Conservation (phyloP, 768 basidiomycete species). For the Hypholoma fasciculare region DNA sequence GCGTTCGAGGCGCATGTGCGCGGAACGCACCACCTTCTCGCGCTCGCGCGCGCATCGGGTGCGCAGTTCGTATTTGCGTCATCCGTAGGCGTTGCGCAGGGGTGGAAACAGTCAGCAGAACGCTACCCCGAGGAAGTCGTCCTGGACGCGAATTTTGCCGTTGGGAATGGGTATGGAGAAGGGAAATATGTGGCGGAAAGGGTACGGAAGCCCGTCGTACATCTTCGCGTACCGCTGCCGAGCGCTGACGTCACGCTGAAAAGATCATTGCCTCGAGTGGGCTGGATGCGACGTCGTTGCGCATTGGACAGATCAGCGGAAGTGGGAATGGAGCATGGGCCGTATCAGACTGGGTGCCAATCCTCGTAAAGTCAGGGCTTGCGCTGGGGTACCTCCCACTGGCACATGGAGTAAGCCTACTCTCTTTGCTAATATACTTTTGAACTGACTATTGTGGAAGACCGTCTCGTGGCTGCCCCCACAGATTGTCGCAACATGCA, state of each 20-base stretch:
- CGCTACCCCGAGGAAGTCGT: conserved; percentile 28
- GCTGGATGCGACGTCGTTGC: conserved; percentile 23
- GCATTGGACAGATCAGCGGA: conserved; percentile 36
- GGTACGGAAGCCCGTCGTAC: conserved; percentile 13
- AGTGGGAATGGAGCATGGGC: conserved; percentile 33
- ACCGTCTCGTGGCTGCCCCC: conserved; percentile 31
- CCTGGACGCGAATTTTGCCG: conserved; percentile 22
- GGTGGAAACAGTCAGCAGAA: conserved; percentile 23
- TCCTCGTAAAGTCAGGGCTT: conserved; percentile 30
- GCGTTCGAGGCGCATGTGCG: conserved; percentile 41
- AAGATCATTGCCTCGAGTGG: conserved; percentile 29
- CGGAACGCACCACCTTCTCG: conserved; percentile 34
- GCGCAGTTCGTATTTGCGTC: conserved; percentile 38
- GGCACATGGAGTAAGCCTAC: conserved; percentile 21
- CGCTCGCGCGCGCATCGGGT: conserved; percentile 29
- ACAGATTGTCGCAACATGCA: conserved; percentile 18
- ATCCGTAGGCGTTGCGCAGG: conserved; percentile 21
- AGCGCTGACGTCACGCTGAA: neutral
- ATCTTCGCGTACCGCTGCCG: neutral
- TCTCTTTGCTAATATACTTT: neutral
- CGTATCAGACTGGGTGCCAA: conserved; percentile 35
- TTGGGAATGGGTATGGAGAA: conserved; percentile 36
- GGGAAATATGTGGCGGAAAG: conserved; percentile 38
- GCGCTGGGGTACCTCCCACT: conserved; percentile 24
- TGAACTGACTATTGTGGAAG: conserved; percentile 12